Evolutionary conservation across 805 yeast genomes (phyloP), one percentile per base, ranked within the genome.

Genomic region (Scheffersomyces spartinae): DNA sequence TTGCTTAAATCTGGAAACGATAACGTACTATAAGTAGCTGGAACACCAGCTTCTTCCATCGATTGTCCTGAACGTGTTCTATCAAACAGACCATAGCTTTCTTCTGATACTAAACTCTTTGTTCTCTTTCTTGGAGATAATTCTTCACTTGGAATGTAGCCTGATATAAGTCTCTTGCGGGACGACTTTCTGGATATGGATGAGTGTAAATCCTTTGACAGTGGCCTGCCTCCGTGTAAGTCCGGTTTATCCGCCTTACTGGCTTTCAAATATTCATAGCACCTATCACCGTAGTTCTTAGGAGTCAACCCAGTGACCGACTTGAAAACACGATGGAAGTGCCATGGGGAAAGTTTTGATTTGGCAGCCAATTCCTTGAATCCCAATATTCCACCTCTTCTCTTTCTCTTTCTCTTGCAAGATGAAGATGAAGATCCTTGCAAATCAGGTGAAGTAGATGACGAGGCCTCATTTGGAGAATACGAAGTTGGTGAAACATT

Each of bases 251-350:
- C 9, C 18, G 9, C 22, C 4, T 19, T 20, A 15, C 13, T 9
- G 6, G 27, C 10, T 34, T 64, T 64, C 37, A 75, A 57, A 38
- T 49, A 72, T 34, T 70, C 75, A 61, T 71, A 76, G 45, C 94
- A 80, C 34, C 74, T 73, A 43, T 83, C 94, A 26, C 94, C 94
- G 42, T 83, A 83, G 5, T 82, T 77, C 56, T 83, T 81, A 13
- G 94, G 94, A 1, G 95, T 83, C 31, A 82, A 64, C 2, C 93
- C 88, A 4, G 93, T 80, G 33, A 83, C 81, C 28, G 76, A 69
- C 50, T 84, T 78, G 61, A 84, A 84, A 13, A 84, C 94, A 26
- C 95, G 61, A 58, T 84, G 95, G 52, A 84, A 84, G 51, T 84
- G 95, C 94, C 94, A 84, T 14, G 94, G 91, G 7, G 83, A 71